A percentile compares a stretch with the other conserved stretches of the same genome.
These are phyloP conservation scores for Pseudozyma flocculosa DNA, from an alignment of 1,284 basidiomycete species.

Conservation along the genomic window DNA sequence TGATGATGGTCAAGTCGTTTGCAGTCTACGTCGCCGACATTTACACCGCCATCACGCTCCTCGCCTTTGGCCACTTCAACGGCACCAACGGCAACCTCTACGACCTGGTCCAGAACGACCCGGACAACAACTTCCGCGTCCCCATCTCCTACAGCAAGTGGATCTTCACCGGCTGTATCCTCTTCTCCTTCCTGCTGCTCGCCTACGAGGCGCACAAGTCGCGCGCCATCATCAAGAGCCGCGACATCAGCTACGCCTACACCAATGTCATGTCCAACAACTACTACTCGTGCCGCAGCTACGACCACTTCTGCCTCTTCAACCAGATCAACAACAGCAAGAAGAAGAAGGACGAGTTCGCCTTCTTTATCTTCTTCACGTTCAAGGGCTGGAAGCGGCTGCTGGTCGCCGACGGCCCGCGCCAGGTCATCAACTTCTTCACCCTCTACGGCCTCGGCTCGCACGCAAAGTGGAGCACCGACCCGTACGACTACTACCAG, in stretches of 20 bases:
- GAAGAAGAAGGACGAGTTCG: conserved; percentile 93
- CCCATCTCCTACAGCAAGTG: conserved; percentile 87
- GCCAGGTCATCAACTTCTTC: conserved; percentile 92
- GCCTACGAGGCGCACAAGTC: conserved; percentile 90
- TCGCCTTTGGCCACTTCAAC: conserved; percentile 86
- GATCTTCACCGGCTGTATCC: conserved; percentile 96
- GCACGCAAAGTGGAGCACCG: conserved; percentile 68
- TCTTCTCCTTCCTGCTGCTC: conserved; percentile 89
- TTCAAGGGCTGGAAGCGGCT: conserved; percentile 98
- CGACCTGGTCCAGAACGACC: conserved; percentile 68
- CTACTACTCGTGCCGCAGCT: conserved; percentile 68
- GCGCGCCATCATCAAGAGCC: conserved; percentile 85
- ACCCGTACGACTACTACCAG: conserved; percentile 67
- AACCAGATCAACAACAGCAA: conserved; percentile 92
- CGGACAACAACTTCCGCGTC: conserved; percentile 74
- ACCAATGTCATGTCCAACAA: conserved; percentile 90
- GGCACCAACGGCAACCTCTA: conserved; percentile 71
- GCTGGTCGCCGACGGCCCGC: conserved; percentile 90
- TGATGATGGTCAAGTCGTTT: conserved; percentile 89
- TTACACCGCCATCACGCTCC: conserved; percentile 94
- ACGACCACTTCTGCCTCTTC: conserved; percentile 98
- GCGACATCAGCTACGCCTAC: conserved; percentile 75
- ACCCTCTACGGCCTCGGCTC: conserved; percentile 89
- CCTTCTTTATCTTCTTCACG: conserved; percentile 98
- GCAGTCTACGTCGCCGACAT: conserved; percentile 96